Evolutionary conservation across 345 rosid species (phyloP).

Genomic region (Barbarea vulgaris): DNA sequence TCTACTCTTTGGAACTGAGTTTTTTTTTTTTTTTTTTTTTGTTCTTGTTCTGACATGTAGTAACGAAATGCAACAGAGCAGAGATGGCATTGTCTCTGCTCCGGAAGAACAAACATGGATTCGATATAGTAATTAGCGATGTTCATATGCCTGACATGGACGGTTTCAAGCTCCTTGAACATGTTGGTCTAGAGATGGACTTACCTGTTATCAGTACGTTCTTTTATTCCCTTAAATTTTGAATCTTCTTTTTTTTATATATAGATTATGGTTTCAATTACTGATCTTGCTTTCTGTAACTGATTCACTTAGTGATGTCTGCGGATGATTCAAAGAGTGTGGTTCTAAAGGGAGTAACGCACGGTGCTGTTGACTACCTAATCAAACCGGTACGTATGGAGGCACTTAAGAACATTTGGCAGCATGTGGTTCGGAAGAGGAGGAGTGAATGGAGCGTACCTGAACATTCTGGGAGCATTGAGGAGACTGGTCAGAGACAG

Average conservation of each 20-base stretch:
- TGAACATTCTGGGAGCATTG: conserved; percentile 65
- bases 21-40: not conserved
- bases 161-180: conserved; percentile 83
- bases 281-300: not conserved
- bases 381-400: conserved; percentile 79
- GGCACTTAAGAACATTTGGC: conserved; percentile 89
- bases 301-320: conserved; percentile 76
- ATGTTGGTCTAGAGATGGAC: conserved; percentile 75
- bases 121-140: conserved; percentile 85
- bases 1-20: not conserved
- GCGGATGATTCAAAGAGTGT: conserved; percentile 73
- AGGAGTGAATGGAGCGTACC: conserved; percentile 57
- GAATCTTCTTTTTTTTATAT: not conserved
- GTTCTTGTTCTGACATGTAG: conserved; percentile 47
- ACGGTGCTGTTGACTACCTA: conserved; percentile 82
- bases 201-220: conserved; percentile 86
- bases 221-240: not conserved
- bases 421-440: conserved; percentile 70
- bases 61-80: conserved; percentile 86
- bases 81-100: conserved; percentile 68
- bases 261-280: not conserved
- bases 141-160: conserved; percentile 96
- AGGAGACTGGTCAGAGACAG: conserved; percentile 47
- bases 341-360: conserved; percentile 74
- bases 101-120: conserved; percentile 51